Percentiles rank a stretch among this genome's conserved stretches.
Conservation (phyloP, 495 filamentous ascomycete genomes). For the Daldinia vernicosa region DNA sequence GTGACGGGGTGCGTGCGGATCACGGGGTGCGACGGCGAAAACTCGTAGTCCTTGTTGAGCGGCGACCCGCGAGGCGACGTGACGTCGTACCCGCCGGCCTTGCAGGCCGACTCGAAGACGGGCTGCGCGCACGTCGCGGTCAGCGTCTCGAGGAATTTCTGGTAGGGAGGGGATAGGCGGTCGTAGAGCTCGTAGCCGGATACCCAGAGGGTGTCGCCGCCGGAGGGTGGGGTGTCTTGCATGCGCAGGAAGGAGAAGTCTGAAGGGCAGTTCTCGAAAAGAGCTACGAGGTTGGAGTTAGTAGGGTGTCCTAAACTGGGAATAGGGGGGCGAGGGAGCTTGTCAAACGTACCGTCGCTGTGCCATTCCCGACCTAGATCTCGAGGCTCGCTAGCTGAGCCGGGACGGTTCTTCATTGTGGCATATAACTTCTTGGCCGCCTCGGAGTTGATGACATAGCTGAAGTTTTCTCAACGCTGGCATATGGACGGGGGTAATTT, state of each 20-base stretch:
- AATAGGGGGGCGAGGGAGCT: not conserved
- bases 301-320: not conserved
- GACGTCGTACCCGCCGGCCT: conserved; percentile 50
- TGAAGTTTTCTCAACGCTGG: conserved; percentile 12
- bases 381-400: conserved; percentile 45
- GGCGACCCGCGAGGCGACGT: conserved; percentile 54
- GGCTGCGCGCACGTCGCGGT: conserved; percentile 56
- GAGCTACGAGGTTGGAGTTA: conserved; percentile 24
- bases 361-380: conserved; percentile 56
- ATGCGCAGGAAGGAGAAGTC: conserved; percentile 54
- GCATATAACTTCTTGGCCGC: conserved; percentile 56
- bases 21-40: conserved; percentile 54
- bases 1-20: conserved; percentile 61
- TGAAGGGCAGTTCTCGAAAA: conserved; percentile 52
- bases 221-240: conserved; percentile 51
- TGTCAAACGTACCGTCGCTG: conserved; percentile 48
- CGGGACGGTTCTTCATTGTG: conserved; percentile 50
- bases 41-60: conserved; percentile 50
- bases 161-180: conserved; percentile 50
- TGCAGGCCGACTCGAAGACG: conserved; percentile 51
- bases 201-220: conserved; percentile 57
- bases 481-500: not conserved
- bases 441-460: conserved; percentile 59
- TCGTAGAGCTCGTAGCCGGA: conserved; percentile 57
- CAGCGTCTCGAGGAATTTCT: conserved; percentile 49